Conservation (phyloP, 306 rosid genomes). For the Vachellia collinsii region DNA sequence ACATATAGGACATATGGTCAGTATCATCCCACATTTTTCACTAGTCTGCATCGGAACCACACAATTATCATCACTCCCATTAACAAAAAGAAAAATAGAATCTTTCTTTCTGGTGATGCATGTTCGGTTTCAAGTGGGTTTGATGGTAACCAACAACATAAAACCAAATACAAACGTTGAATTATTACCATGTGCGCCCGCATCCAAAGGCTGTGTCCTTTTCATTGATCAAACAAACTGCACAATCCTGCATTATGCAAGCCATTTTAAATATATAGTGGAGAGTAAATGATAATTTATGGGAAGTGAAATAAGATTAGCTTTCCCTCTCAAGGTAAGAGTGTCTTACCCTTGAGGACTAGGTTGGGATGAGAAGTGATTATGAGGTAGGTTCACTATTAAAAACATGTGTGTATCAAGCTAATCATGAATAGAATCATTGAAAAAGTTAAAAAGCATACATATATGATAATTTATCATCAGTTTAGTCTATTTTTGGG, state of each 20-base stretch:
- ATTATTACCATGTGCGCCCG: no score
- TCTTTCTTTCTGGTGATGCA: no score
- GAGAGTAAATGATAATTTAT: not conserved
- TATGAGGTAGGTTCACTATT: not conserved
- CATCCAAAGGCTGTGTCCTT: constrained; percentile 26
- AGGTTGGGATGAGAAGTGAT: not conserved
- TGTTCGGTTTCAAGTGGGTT: no score
- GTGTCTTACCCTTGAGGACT: not conserved
- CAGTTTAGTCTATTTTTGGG: constrained; percentile 1
- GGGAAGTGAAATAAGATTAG: not conserved
- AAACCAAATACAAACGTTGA: no score
- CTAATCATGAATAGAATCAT: not conserved
- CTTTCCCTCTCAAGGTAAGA: no score
- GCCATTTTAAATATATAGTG: not conserved
- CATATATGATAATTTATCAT: not conserved
- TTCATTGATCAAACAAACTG: constrained; percentile 24
- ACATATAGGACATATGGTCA: constrained; percentile 18
- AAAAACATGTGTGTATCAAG: not conserved
- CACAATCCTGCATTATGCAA: constrained; percentile 4
- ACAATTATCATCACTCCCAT: no score
- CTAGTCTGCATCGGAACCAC: constrained; percentile 1
- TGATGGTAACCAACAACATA: no score
- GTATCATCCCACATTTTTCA: constrained; percentile 8
- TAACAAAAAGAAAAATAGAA: no score
- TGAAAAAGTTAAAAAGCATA: not conserved